These are phyloP conservation scores for Xylaria polymorpha DNA, from an alignment of 2,329 filamentous ascomycete genomes.

Conservation along the genomic window DNA sequence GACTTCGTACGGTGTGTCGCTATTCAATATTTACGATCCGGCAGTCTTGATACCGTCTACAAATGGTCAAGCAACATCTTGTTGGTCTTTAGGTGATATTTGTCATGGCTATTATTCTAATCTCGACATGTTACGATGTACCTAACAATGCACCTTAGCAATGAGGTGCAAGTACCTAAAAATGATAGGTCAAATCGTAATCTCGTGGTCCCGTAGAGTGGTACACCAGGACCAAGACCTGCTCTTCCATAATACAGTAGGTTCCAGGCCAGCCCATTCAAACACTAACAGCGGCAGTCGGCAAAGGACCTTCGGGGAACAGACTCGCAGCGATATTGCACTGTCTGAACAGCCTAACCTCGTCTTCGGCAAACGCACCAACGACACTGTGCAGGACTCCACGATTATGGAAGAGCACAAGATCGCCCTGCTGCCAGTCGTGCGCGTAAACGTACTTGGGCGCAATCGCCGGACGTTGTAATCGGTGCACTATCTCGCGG, in stretches of 20 bases:
- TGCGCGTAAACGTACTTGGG: conserved; percentile 76
- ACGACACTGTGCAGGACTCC: conserved; percentile 81
- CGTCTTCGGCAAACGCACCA: conserved; percentile 77
- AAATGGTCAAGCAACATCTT: background rate
- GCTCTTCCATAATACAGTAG: background rate
- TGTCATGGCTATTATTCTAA: background rate
- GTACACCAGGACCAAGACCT: background rate
- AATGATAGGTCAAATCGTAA: conserved; percentile 8
- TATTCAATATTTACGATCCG: background rate
- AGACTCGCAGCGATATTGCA: conserved; percentile 80
- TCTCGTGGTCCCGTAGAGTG: background rate
- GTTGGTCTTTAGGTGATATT: background rate
- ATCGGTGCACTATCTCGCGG: conserved; percentile 72
- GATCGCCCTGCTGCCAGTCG: conserved; percentile 81
- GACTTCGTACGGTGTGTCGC: too few relatives aligned
- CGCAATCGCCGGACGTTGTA: conserved; percentile 79
- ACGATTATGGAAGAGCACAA: conserved; percentile 83
- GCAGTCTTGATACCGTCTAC: background rate
- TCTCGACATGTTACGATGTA: background rate
- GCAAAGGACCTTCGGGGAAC: conserved; percentile 62
- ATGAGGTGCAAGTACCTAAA: background rate
- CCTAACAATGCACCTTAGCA: background rate
- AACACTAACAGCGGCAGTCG: conserved; percentile 14
- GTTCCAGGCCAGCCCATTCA: conserved; percentile 10
- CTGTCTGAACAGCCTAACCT: conserved; percentile 80